Percentiles rank a stretch among this genome's conserved stretches.
These are phyloP conservation scores for Chlorella variabilis DNA, from an alignment of 163 green algal genomes.

Conservation along the genomic window DNA sequence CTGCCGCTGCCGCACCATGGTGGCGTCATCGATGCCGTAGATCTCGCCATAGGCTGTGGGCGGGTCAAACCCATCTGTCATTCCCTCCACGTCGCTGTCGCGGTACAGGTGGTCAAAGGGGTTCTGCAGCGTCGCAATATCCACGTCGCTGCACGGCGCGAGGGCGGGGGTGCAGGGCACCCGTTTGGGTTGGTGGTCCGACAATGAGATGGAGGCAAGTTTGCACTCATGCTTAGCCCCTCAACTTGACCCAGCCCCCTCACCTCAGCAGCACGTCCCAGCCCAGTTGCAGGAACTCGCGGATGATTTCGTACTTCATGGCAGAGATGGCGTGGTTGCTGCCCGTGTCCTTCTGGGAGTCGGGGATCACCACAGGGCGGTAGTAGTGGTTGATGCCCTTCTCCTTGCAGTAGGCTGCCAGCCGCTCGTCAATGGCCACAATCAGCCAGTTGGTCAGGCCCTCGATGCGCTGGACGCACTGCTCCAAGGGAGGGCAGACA, in stretches of 20 bases:
- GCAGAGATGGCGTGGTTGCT: conserved; percentile 82
- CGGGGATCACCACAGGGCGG: conserved; percentile 46
- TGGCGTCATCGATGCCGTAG: conserved; percentile 80
- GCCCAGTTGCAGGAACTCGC: conserved; percentile 79
- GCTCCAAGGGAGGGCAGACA: no score
- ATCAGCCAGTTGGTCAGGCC: conserved; percentile 83
- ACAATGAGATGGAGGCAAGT: no score
- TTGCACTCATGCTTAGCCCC: not conserved
- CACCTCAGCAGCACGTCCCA: conserved; percentile 66
- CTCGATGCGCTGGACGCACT: conserved; percentile 34
- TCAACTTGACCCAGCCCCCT: not conserved
- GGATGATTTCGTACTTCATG: conserved; percentile 87
- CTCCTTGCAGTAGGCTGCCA: conserved; percentile 54
- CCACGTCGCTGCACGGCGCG: conserved; percentile 67
- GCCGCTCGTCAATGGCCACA: conserved; percentile 84
- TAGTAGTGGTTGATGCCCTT: conserved; percentile 34
- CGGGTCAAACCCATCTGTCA: conserved; percentile 80
- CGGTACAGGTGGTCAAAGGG: conserved; percentile 80
- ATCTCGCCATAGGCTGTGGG: conserved; percentile 73
- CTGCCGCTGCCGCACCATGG: conserved; percentile 76
- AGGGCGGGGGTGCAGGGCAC: not conserved
- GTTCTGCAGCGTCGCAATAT: conserved; percentile 89
- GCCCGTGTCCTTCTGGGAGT: conserved; percentile 73
- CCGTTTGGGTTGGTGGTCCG: no score
- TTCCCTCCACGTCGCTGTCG: conserved; percentile 85